Evolutionary conservation across 495 filamentous ascomycete genomes (phyloP).

Genomic region (Xylaria castorea): DNA sequence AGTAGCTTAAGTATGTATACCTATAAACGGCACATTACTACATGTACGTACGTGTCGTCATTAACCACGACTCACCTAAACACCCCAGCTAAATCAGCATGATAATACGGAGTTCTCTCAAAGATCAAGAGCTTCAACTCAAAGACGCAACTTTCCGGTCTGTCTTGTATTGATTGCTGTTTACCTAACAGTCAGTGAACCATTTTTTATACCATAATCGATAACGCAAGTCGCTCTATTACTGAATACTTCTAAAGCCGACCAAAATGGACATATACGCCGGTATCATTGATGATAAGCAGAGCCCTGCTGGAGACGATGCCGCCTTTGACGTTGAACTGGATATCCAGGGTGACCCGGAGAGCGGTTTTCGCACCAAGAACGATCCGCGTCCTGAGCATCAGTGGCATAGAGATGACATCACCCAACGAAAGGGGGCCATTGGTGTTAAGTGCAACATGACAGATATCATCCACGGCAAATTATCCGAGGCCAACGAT

Average conservation of each 20-base stretch:
- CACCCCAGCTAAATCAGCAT: no score
- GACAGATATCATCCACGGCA: constrained; percentile 5
- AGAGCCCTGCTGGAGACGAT: neutral
- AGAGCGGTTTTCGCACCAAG: neutral
- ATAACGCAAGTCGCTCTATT: neutral
- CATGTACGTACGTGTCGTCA: no score
- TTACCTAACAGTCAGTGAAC: neutral
- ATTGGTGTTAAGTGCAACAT: constrained; percentile 6
- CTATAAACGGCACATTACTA: no score
- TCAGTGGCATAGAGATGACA: constrained; percentile 12
- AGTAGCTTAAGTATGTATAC: no score
- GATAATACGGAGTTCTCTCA: no score
- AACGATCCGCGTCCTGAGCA: constrained; percentile 8
- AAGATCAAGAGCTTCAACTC: neutral
- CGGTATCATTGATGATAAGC: neutral
- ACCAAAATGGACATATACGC: neutral
- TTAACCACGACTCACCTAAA: no score
- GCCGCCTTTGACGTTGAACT: constrained; percentile 5
- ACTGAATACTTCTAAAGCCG: neutral
- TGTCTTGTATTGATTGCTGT: neutral
- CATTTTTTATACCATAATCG: neutral
- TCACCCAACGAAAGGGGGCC: constrained; percentile 1
- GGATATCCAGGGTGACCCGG: neutral
- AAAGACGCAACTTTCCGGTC: neutral
- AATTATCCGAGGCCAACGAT: neutral